These are phyloP conservation scores for Pythium rhizo-oryzae DNA, from an alignment of 352 stramenopile species.

Conservation along the genomic window DNA sequence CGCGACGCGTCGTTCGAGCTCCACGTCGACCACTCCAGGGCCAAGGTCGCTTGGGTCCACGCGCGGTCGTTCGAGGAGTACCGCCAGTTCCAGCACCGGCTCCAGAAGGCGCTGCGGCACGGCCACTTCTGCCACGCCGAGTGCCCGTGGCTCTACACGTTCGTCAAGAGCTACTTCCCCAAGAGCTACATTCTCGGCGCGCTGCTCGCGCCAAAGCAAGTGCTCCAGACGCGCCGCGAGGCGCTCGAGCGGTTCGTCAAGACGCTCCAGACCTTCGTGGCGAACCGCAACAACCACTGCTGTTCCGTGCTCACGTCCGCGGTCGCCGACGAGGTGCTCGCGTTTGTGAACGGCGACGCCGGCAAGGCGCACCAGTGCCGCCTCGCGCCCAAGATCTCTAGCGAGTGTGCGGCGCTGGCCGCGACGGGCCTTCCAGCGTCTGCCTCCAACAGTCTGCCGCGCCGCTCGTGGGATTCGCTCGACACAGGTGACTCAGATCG, in stretches of 20 bases:
- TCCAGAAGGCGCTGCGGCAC: conserved; percentile 63
- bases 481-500: background rate
- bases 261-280: conserved; percentile 57
- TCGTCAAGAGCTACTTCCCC: conserved; percentile 80
- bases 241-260: conserved; percentile 46
- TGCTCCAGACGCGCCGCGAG: conserved; percentile 39
- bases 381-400: conserved; percentile 21
- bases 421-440: background rate
- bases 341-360: conserved; percentile 68
- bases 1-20: conserved; percentile 53
- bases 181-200: conserved; percentile 57
- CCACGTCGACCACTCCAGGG: conserved; percentile 27
- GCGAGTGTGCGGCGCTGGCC: conserved; percentile 18
- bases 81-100: conserved; percentile 62
- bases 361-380: conserved; percentile 41
- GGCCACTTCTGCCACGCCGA: conserved; percentile 76
- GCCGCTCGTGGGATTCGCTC: conserved; percentile 16
- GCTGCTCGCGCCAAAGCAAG: conserved; percentile 47
- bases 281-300: conserved; percentile 60
- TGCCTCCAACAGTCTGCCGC: background rate
- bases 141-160: conserved; percentile 74
- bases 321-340: conserved; percentile 49
- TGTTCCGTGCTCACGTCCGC: conserved; percentile 39
- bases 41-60: conserved; percentile 48
- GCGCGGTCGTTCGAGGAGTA: conserved; percentile 72